phyloP scores from a whole-genome alignment of 257 asterid genomes.

The Solanum rostratum region DNA sequence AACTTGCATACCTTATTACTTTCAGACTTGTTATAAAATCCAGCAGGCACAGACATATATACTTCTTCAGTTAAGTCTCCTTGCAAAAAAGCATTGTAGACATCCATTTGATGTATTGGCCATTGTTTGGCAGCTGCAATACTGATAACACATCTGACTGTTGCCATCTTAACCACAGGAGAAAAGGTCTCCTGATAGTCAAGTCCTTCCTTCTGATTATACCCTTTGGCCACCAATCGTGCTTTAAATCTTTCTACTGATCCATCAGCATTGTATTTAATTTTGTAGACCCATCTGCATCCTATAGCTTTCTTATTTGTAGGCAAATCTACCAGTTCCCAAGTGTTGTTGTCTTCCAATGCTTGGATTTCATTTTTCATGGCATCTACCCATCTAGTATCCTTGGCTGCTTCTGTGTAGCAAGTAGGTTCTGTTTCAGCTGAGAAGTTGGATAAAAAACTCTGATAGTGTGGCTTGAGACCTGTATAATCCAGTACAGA shows the following conservation, averaged over 20 bases:
- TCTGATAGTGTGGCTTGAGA: too few species aligned
- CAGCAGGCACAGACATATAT: too few species aligned
- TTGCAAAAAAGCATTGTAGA: too few species aligned
- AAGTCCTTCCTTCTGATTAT: fast-evolving
- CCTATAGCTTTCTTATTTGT: not conserved
- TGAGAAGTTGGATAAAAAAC: too few species aligned
- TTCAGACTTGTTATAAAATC: too few species aligned
- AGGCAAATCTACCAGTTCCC: fast-evolving
- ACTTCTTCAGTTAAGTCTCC: too few species aligned
- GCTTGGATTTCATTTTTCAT: too few species aligned
- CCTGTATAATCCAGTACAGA: too few species aligned
- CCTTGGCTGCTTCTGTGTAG: fast-evolving
- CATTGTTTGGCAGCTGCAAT: fast-evolving
- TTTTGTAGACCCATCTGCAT: too few species aligned
- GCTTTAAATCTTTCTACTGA: not conserved
- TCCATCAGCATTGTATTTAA: not conserved
- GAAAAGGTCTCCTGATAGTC: not conserved
- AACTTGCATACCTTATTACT: too few species aligned
- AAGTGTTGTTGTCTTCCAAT: not conserved
- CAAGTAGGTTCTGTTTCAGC: fast-evolving
- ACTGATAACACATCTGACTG: too few species aligned
- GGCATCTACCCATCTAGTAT: not conserved
- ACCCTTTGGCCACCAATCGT: not conserved
- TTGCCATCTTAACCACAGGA: not conserved
- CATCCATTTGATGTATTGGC: too few species aligned